A percentile compares a stretch with the other conserved stretches of the same genome.
Evolutionary conservation across 2,329 filamentous ascomycete species (phyloP).

Genomic region (Ilyonectria sp.): DNA sequence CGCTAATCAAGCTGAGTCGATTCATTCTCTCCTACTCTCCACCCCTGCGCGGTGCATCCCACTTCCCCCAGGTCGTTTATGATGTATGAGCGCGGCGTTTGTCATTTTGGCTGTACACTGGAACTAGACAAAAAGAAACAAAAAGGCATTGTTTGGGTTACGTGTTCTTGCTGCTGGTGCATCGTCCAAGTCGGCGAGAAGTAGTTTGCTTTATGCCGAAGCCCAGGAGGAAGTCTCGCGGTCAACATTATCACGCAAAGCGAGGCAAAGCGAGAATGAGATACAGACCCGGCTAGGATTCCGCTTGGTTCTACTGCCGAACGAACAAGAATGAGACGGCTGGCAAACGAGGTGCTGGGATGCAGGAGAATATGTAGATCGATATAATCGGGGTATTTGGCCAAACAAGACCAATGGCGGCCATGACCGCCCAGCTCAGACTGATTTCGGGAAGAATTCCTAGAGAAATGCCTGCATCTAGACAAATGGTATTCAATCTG

Average conservation of each 20-base stretch:
- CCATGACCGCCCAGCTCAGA: not conserved
- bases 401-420: not conserved
- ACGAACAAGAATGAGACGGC: not conserved
- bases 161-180: constrained; percentile 38
- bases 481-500: not conserved
- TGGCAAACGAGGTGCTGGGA: not conserved
- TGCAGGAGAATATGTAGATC: not conserved
- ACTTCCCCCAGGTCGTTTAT: constrained; percentile 42
- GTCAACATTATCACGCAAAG: not conserved
- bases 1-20: constrained; percentile 43
- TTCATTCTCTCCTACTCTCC: constrained; percentile 31
- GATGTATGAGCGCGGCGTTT: constrained; percentile 57
- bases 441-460: not conserved
- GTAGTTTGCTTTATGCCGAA: not conserved
- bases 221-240: not conserved
- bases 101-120: constrained; percentile 47
- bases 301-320: not conserved
- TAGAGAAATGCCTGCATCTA: not conserved
- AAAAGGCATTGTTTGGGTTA: constrained; percentile 39
- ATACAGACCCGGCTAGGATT: not conserved
- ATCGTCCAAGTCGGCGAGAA: constrained; percentile 29
- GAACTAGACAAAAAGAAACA: constrained; percentile 49
- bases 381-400: not conserved
- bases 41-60: constrained; percentile 36
- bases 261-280: not conserved